Evolutionary conservation across 805 yeast genomes (phyloP).

Genomic region (Yamadazyma kitorensis): DNA sequence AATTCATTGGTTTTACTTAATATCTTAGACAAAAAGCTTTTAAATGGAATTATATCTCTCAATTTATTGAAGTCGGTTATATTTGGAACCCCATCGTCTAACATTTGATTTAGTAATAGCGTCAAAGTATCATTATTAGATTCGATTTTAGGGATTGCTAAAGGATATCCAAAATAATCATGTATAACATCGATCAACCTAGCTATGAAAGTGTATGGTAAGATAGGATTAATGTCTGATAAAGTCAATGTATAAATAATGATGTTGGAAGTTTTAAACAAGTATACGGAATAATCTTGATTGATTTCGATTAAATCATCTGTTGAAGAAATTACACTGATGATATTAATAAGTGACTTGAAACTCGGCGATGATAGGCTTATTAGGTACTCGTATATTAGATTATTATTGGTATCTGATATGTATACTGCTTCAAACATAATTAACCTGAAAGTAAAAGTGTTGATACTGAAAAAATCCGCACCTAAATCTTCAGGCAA

Average conservation of each 20-base stretch:
- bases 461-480: too few relatives aligned
- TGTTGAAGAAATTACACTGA: conserved; percentile 4
- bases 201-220: conserved; percentile 53
- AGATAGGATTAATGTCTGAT: conserved; percentile 42
- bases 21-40: conserved; percentile 52
- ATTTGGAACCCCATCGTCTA: conserved; percentile 75
- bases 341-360: conserved; percentile 20
- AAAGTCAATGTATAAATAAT: conserved; percentile 27
- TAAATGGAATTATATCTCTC: conserved; percentile 66
- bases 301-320: conserved; percentile 28
- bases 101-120: conserved; percentile 69
- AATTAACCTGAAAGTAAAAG: background rate
- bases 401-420: conserved; percentile 30
- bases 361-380: conserved; percentile 31
- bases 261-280: conserved; percentile 20
- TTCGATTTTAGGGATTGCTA: conserved; percentile 57
- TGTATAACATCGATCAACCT: conserved; percentile 49
- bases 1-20: conserved; percentile 40
- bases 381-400: conserved; percentile 36
- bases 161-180: conserved; percentile 56
- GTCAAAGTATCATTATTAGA: conserved; percentile 70
- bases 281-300: conserved; percentile 26
- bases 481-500: too few relatives aligned
- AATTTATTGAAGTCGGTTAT: conserved; percentile 69
- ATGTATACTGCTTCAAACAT: conserved; percentile 45